Conservation (phyloP, 345 rosid species). For the Cardamine resedifolia region DNA sequence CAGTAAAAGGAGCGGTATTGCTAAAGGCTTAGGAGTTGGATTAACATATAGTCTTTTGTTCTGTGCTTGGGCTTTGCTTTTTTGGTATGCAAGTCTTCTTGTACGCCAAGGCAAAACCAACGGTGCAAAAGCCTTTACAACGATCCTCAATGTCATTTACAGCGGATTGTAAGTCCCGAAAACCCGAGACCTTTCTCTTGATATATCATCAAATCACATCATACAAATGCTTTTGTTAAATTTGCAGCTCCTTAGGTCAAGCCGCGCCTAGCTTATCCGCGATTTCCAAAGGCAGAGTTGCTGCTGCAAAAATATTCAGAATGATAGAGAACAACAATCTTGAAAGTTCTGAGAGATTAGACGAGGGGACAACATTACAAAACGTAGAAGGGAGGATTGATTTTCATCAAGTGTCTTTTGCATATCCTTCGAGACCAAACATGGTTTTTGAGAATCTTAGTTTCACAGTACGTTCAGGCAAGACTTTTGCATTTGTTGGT, state of each 20-base stretch:
- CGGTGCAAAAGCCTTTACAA: constrained; percentile 80
- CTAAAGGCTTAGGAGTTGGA: constrained; percentile 81
- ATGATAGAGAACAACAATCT: constrained; percentile 45
- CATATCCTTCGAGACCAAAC: constrained; percentile 67
- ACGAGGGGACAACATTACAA: constrained; percentile 40
- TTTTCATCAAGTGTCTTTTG: constrained; percentile 54
- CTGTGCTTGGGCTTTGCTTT: constrained; percentile 63
- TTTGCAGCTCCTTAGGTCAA: constrained; percentile 72
- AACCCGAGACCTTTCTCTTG: neutral
- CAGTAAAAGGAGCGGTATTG: constrained; percentile 63
- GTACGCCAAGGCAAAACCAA: constrained; percentile 63
- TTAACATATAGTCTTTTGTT: constrained; percentile 65
- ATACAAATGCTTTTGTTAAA: neutral
- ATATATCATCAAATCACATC: constrained; percentile 18
- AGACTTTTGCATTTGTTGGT: constrained; percentile 75
- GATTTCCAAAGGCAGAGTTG: constrained; percentile 68
- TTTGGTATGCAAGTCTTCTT: constrained; percentile 74
- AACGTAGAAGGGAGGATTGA: constrained; percentile 60
- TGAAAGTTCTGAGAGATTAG: constrained; percentile 33
- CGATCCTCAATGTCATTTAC: constrained; percentile 68
- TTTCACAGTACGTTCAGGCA: constrained; percentile 60
- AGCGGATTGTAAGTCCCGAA: constrained; percentile 72
- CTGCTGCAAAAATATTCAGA: constrained; percentile 60
- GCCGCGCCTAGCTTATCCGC: constrained; percentile 76
- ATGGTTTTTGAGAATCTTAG: constrained; percentile 65